Evolutionary conservation across 768 basidiomycete genomes (phyloP), one percentile per base, ranked within the genome.

Genomic region (Hortiboletus flavorubellus): DNA sequence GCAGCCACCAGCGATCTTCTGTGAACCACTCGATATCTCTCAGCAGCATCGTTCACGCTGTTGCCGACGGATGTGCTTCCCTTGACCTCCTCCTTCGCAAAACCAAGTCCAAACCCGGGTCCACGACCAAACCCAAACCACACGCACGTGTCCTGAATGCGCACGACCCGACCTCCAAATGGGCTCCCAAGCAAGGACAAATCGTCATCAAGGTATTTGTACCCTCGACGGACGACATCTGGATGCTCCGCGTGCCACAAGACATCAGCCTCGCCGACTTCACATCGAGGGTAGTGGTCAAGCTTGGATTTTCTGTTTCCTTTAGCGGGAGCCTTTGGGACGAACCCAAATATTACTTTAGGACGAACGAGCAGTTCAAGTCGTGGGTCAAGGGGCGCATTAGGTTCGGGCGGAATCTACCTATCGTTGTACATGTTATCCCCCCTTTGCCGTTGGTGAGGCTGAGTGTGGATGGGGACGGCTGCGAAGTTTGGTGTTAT

Each of bases 191-290:
- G 31, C 58, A 69, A 29, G 73, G 71, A 5, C 63, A 60, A 58
- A 76, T 76, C 47, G 38, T 73, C 51, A 61, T 76, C 64, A 76
- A 76, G 59, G 72, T 76, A 12, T 69, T 71, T 42, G 73, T 75
- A 9, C 73, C 73, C 35, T 64, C 66, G 37, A 75, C 69, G 35
- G 70, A 75, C 54, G 75, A 76, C 54, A 66, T 74, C 51, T 76
- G 75, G 75, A 71, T 62, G 59, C 55, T 76, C 44, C 67, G 67
- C 40, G 72, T 75, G 21, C 65, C 74, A 18, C 66, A 66, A 45
- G 58, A 65, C 50, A 59, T 69, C 51, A 53, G 48, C 40, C 69
- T 76, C 39, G 57, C 49, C n/a, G 58, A 55, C 38, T 73, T 76
- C 54, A 64, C 65, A 4, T 64, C 64, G 21, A 67, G 47, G 49